Evolutionary conservation across 768 basidiomycete genomes (phyloP).

Genomic region (Xerocomellus chrysenteron): DNA sequence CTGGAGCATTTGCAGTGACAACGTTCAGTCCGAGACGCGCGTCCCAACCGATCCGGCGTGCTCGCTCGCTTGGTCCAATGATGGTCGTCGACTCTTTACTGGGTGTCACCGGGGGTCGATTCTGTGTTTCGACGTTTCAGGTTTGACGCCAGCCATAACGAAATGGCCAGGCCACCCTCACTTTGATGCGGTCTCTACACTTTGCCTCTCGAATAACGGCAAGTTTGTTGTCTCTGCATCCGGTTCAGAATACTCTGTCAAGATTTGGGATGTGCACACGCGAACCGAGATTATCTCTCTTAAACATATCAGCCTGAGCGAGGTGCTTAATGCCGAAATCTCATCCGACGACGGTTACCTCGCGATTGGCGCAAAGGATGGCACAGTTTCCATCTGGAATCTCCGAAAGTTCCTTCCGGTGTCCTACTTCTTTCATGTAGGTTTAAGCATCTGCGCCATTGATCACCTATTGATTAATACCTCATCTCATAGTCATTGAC

Average conservation of each 20-base stretch:
- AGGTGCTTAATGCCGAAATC: constrained; percentile 11
- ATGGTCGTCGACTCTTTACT: constrained; percentile 17
- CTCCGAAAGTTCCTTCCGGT: constrained; percentile 7
- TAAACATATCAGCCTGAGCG: background rate
- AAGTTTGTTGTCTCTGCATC: constrained; percentile 24
- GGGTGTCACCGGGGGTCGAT: constrained; percentile 16
- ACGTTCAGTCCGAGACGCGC: background rate
- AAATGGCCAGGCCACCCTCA: constrained; percentile 13
- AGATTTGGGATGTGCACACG: constrained; percentile 16
- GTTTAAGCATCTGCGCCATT: background rate
- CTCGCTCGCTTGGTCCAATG: constrained; percentile 21
- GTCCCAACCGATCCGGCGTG: constrained; percentile 3
- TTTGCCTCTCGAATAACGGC: constrained; percentile 19
- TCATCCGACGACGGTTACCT: constrained; percentile 16
- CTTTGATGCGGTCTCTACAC: constrained; percentile 13
- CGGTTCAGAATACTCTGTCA: constrained; percentile 10
- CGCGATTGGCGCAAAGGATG: constrained; percentile 5
- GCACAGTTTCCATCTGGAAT: constrained; percentile 15
- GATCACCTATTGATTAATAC: background rate
- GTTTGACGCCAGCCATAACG: background rate
- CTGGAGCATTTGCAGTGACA: background rate
- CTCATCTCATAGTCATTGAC: constrained; percentile 7
- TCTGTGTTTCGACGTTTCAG: constrained; percentile 9
- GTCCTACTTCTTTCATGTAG: constrained; percentile 12
- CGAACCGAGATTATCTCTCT: constrained; percentile 8